Evolutionary conservation across 2,329 filamentous ascomycete species (phyloP).

Genomic region (Corniculantispora saksenae): DNA sequence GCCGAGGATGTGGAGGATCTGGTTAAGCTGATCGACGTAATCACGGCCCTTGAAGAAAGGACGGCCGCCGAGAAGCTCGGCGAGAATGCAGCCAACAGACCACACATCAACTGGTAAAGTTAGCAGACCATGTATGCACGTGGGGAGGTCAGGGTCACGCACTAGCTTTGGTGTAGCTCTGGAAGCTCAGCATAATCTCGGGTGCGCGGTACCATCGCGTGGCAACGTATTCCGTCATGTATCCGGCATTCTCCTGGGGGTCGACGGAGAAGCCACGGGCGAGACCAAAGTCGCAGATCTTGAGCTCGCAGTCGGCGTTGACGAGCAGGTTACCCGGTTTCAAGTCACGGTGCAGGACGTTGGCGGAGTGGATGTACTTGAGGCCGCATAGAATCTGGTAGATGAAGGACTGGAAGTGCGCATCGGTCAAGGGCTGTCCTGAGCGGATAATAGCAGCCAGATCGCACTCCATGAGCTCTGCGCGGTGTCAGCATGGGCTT

Average conservation of each 20-base stretch:
- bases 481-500: not conserved
- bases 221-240: conserved; percentile 99
- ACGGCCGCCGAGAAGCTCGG: conserved; percentile 90
- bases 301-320: conserved; percentile 98
- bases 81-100: conserved; percentile 97
- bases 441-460: conserved; percentile 96
- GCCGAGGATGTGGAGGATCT: conserved; percentile 96
- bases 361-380: conserved; percentile 99
- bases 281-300: conserved; percentile 97
- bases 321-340: conserved; percentile 97
- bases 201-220: conserved; percentile 94
- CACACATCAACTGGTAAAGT: conserved; percentile 83
- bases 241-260: conserved; percentile 96
- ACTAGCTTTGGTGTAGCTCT: conserved; percentile 99
- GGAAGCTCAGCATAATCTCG: conserved; percentile 99
- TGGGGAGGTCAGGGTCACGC: conserved; percentile 46
- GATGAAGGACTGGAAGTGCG: conserved; percentile 99
- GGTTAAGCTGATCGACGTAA: conserved; percentile 99
- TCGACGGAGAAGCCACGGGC: conserved; percentile 96
- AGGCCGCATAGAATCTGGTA: conserved; percentile 98
- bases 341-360: conserved; percentile 93
- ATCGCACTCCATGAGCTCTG: conserved; percentile 99
- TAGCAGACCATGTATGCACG: not conserved
- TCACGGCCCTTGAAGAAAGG: conserved; percentile 99
- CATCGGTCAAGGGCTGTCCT: conserved; percentile 94